Evolutionary conservation across 164 flowering plant species (phyloP).

Genomic region (Brasenia schreberi): DNA sequence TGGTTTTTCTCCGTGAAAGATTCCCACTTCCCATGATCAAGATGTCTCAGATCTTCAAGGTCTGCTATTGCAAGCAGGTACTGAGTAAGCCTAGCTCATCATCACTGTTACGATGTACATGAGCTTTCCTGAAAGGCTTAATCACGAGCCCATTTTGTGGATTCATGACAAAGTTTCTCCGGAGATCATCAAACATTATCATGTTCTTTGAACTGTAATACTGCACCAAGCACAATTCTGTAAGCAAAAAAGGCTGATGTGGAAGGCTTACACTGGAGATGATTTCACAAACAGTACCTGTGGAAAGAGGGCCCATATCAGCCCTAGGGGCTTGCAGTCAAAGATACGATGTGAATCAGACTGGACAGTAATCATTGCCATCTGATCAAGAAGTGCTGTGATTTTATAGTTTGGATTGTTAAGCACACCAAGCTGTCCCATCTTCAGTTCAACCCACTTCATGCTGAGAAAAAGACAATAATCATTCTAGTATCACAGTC

Average conservation of each 20-base stretch:
- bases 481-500: too few species aligned
- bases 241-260: constrained; percentile 1
- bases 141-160: constrained; percentile 89
- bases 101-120: constrained; percentile 58
- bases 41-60: constrained; percentile 58
- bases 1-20: constrained; percentile 40
- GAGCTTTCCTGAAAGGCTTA: constrained; percentile 84
- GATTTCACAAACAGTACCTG: constrained; percentile 33
- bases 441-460: constrained; percentile 97
- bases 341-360: constrained; percentile 70
- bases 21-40: constrained; percentile 76
- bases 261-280: not conserved
- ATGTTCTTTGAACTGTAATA: constrained; percentile 73
- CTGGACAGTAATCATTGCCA: constrained; percentile 92
- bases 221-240: constrained; percentile 23
- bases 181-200: constrained; percentile 91
- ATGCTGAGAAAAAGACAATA: constrained; percentile 41
- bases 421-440: constrained; percentile 97
- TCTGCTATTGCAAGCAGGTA: constrained; percentile 94
- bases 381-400: constrained; percentile 83
- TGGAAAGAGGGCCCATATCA: constrained; percentile 89
- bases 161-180: constrained; percentile 95
- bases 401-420: constrained; percentile 85
- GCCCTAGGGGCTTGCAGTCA: constrained; percentile 96
- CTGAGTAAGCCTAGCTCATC: constrained; percentile 84